A percentile compares a stretch with the other conserved stretches of the same genome.
These are phyloP conservation scores for Arachnopeziza araneosa DNA, from an alignment of 2,329 filamentous ascomycete species.

Conservation along the genomic window DNA sequence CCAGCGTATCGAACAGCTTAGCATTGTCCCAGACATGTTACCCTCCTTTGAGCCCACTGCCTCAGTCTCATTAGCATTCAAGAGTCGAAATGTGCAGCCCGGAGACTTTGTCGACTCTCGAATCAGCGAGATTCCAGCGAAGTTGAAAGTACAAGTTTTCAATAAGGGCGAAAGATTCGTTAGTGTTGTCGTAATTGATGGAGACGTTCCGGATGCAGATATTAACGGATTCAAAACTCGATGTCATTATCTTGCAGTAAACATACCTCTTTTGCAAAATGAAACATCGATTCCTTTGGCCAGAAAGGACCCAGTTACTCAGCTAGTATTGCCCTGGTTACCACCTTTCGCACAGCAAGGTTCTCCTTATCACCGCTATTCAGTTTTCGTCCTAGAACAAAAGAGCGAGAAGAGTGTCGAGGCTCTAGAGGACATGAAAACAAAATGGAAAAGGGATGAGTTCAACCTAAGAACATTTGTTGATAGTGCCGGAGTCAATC, in stretches of 20 bases:
- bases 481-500: constrained; percentile 60
- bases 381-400: constrained; percentile 80
- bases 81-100: constrained; percentile 61
- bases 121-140: constrained; percentile 67
- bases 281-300: constrained; percentile 59
- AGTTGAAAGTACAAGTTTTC: constrained; percentile 79
- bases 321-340: constrained; percentile 75
- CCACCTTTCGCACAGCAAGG: constrained; percentile 87
- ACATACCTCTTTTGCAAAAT: constrained; percentile 59
- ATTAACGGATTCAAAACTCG: constrained; percentile 71
- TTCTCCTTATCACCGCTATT: constrained; percentile 82
- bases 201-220: constrained; percentile 79
- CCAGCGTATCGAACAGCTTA: constrained; percentile 83
- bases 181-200: constrained; percentile 79
- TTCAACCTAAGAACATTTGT: constrained; percentile 74
- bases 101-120: constrained; percentile 73
- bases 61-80: constrained; percentile 79
- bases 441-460: constrained; percentile 52
- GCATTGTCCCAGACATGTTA: constrained; percentile 82
- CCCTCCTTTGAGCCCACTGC: constrained; percentile 71
- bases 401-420: constrained; percentile 53
- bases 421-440: constrained; percentile 41
- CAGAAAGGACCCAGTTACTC: constrained; percentile 48
- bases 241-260: constrained; percentile 81
- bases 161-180: constrained; percentile 75